A percentile compares a stretch with the other conserved stretches of the same genome.
These are phyloP conservation scores for Fusarium gaditjirri DNA, from an alignment of 2,329 filamentous ascomycete genomes.

Conservation along the genomic window DNA sequence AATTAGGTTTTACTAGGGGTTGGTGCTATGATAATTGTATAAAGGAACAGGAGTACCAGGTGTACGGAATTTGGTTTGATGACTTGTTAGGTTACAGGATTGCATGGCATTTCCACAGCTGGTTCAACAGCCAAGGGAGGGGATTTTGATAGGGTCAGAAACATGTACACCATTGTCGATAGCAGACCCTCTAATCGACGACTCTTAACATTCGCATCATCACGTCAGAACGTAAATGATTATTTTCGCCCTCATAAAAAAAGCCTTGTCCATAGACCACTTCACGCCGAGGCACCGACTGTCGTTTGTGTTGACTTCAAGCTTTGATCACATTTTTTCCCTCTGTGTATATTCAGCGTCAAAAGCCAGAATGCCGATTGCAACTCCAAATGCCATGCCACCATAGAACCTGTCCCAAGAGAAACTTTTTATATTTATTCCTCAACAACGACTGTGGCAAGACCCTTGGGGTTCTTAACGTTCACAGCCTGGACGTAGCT, in stretches of 20 bases:
- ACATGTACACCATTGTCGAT: constrained; percentile 44
- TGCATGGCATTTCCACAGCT: constrained; percentile 46
- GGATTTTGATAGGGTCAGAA: constrained; percentile 39
- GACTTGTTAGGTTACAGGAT: constrained; percentile 48
- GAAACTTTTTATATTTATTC: constrained; percentile 63
- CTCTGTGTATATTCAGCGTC: constrained; percentile 53
- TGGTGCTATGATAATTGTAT: constrained; percentile 41
- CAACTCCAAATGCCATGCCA: constrained; percentile 61
- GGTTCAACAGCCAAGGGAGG: constrained; percentile 26
- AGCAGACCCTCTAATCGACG: constrained; percentile 43
- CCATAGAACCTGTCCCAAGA: constrained; percentile 56
- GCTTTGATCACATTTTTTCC: constrained; percentile 51
- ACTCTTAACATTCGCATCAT: constrained; percentile 36
- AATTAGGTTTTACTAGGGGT: constrained; percentile 27
- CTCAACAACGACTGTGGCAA: constrained; percentile 89
- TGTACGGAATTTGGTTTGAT: constrained; percentile 46
- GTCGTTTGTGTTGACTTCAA: constrained; percentile 42
- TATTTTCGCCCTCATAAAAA: constrained; percentile 38
- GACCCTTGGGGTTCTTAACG: constrained; percentile 99
- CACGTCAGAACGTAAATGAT: constrained; percentile 40
- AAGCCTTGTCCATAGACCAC: constrained; percentile 37
- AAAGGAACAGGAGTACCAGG: constrained; percentile 57
- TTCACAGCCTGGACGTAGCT: constrained; percentile 99
- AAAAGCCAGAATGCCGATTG: constrained; percentile 59
- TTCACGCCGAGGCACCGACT: constrained; percentile 46